Evolutionary conservation across 1,139 yeast genomes (phyloP), one percentile per base, ranked within the genome.

Genomic region (Kodamaea alishanica): DNA sequence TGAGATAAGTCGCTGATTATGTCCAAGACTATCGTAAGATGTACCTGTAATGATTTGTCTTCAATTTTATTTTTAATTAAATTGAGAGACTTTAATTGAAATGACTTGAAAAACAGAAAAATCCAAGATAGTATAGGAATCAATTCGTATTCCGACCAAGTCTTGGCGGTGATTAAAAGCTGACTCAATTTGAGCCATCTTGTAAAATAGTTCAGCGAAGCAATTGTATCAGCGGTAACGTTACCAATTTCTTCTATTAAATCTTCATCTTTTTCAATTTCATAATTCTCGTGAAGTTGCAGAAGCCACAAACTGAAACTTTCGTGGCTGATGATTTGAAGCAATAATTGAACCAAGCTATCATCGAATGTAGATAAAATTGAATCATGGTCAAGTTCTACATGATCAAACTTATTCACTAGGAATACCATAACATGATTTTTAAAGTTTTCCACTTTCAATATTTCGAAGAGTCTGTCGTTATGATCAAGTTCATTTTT

Each of bases 71-170:
- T 23, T 11, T 26, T 26, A 6, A 44, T 35, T 6, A 41, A 32
- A 6, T 50, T 9, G n/a, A 6, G 6, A 4, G 10, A 43, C 8
- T 12, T 32, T 3, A 32, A 26, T 6, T 43, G 35, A 23, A 43
- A 48, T 5, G 48, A 41, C 29, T 59, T 58, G 42, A 69, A 73
- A 30, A 73, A 50, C 23, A 70, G 73, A 43, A 63, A 63, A 11
- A 66, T 55, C 88, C 89, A 82, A 0, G 78, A 63, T 38, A 81
- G 59, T 9, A 82, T 62, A 2, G 72, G 73, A 0, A 76, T 69
- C 8, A 79, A 49, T 43, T 79, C 68, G 37, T 66, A 67, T 35
- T 73, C 73, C 40, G 71, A 67, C 85, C 86, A 81, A 24, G 61
- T 63, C 39, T 62, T 70, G 30, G 77, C 71, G 0, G 83, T 73